A percentile compares a stretch with the other conserved stretches of the same genome.
Conservation (phyloP, 2,329 filamentous ascomycete genomes). For the Scedosporium apiospermum region DNA sequence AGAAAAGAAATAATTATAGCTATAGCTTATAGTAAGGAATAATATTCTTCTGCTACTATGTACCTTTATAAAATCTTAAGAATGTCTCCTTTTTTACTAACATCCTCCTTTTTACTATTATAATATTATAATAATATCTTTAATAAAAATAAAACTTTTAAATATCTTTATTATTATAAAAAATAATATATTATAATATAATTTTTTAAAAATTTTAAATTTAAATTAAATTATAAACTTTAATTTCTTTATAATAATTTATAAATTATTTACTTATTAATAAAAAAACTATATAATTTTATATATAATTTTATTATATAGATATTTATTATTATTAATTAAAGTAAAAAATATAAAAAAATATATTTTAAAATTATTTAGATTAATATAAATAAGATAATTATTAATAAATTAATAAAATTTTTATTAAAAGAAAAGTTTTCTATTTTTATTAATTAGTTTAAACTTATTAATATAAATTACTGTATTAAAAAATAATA, state of each 20-base stretch:
- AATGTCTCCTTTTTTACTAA: conserved; percentile 4
- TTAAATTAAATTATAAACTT: not conserved
- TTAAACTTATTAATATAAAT: not conserved
- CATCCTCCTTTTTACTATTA: not conserved
- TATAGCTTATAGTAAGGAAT: too few species aligned
- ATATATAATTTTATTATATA: conserved; percentile 4
- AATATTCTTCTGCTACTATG: not conserved
- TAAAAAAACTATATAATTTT: conserved; percentile 4
- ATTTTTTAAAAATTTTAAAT: not conserved
- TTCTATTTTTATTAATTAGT: not conserved
- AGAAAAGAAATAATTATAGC: too few species aligned
- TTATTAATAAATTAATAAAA: conserved; percentile 13
- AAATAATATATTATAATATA: conserved; percentile 4
- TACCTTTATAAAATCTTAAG: not conserved
- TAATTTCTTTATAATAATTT: conserved; percentile 1
- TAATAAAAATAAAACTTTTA: too few species aligned
- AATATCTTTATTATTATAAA: too few species aligned
- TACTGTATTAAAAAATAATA: not conserved
- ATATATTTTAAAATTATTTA: conserved; percentile 1
- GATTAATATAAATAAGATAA: conserved; percentile 10
- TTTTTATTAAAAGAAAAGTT: conserved; percentile 12
- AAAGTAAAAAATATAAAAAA: conserved; percentile 2
- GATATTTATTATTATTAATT: too few species aligned
- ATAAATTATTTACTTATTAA: not conserved
- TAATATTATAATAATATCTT: conserved; percentile 3